phyloP scores from a whole-genome alignment of 2,329 filamentous ascomycete species.

The Claviceps monticola region DNA sequence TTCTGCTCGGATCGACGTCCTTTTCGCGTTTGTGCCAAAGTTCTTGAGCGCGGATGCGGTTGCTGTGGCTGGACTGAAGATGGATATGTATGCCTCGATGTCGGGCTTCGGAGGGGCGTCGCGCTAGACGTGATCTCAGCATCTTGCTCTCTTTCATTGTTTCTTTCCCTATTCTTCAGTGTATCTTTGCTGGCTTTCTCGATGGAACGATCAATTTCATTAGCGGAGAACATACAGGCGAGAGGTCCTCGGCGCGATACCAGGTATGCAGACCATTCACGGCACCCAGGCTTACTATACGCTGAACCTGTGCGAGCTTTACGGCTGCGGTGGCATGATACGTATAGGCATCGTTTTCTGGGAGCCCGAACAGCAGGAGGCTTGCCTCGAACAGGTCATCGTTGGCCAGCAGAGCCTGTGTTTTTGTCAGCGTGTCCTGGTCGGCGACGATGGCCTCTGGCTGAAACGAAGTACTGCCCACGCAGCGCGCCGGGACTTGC shows the following conservation, averaged over 20 bases:
- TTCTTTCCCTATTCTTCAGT: not conserved
- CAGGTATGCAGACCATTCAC: slow-evolving; percentile 34
- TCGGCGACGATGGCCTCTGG: slow-evolving; percentile 28
- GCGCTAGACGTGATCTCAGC: slow-evolving; percentile 14
- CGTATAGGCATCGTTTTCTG: slow-evolving; percentile 30
- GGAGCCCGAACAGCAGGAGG: slow-evolving; percentile 28
- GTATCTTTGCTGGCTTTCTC: not conserved
- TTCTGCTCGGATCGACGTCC: slow-evolving; percentile 43
- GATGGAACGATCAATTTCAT: too few species aligned
- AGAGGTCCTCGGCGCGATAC: slow-evolving; percentile 28
- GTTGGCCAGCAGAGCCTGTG: slow-evolving; percentile 22
- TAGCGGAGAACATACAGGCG: slow-evolving; percentile 14
- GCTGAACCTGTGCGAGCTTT: slow-evolving; percentile 33
- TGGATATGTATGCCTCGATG: slow-evolving; percentile 49
- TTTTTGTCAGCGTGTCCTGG: slow-evolving; percentile 22
- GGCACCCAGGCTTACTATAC: slow-evolving; percentile 27
- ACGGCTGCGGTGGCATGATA: slow-evolving; percentile 39
- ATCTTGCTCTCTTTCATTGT: not conserved
- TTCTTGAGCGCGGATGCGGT: slow-evolving; percentile 49
- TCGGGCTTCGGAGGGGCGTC: slow-evolving; percentile 41
- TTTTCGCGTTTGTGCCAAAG: slow-evolving; percentile 49
- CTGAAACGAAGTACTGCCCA: slow-evolving; percentile 29
- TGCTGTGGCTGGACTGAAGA: slow-evolving; percentile 48
- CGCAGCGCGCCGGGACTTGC: slow-evolving; percentile 24
- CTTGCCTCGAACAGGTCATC: slow-evolving; percentile 33